Percentiles rank a stretch among this genome's conserved stretches.
Evolutionary conservation across 768 basidiomycete genomes (phyloP).

Genomic region (Suillus cothurnatus): DNA sequence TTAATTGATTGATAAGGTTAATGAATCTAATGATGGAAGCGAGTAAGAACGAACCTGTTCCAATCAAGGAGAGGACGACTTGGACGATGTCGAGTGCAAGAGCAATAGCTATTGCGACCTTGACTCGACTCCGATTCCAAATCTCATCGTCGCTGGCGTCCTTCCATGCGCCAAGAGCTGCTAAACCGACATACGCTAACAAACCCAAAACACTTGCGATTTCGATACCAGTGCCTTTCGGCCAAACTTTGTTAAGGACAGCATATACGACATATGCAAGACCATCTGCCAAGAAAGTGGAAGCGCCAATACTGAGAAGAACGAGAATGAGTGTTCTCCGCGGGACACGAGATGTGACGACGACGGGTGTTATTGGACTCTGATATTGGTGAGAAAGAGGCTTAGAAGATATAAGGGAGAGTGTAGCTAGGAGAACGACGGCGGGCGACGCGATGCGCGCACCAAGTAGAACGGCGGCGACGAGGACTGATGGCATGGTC

Average conservation of each 20-base stretch:
- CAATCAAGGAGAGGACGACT: constrained; percentile 41
- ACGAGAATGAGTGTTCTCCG: constrained; percentile 75
- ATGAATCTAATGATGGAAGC: constrained; percentile 14
- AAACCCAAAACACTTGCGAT: constrained; percentile 70
- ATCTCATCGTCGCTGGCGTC: constrained; percentile 70
- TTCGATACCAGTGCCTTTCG: constrained; percentile 61
- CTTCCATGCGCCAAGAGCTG: constrained; percentile 79
- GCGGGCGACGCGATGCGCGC: constrained; percentile 70
- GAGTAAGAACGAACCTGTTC: constrained; percentile 34
- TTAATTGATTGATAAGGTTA: not conserved
- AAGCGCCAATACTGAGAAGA: constrained; percentile 67
- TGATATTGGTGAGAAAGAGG: constrained; percentile 43
- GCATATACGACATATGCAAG: constrained; percentile 67
- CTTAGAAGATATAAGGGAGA: constrained; percentile 59
- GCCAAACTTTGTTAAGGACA: constrained; percentile 69
- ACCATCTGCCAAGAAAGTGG: constrained; percentile 80
- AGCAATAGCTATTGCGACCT: constrained; percentile 51
- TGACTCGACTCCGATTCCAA: constrained; percentile 65
- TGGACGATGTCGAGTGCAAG: constrained; percentile 62
- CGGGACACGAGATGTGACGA: constrained; percentile 71
- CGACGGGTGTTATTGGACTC: constrained; percentile 76
- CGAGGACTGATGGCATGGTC: not conserved
- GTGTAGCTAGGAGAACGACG: constrained; percentile 59
- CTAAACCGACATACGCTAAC: constrained; percentile 68
- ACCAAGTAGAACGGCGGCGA: constrained; percentile 47